phyloP scores from a whole-genome alignment of 2,329 filamentous ascomycete species.

The Oidium heveae region DNA sequence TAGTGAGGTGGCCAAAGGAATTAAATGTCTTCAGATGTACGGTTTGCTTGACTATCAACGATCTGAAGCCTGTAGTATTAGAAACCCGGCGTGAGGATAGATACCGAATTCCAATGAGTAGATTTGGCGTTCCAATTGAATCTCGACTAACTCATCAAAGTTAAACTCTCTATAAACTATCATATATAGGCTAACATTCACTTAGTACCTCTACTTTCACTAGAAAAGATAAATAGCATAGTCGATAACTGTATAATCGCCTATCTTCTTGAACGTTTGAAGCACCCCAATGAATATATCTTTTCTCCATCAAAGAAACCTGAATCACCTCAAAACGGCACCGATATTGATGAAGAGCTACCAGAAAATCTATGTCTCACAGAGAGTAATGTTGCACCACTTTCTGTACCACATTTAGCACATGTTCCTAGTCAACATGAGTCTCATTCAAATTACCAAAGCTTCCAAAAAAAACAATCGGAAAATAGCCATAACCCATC shows the following conservation, averaged over 20 bases:
- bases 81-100: constrained; percentile 11
- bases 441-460: no score
- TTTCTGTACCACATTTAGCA: background rate
- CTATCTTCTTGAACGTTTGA: constrained; percentile 21
- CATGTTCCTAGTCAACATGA: constrained; percentile 4
- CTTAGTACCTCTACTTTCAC: constrained; percentile 24
- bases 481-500: constrained; percentile 6
- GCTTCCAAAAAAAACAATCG: background rate
- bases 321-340: no score
- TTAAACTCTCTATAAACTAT: no score
- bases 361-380: background rate
- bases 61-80: constrained; percentile 27
- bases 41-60: constrained; percentile 66
- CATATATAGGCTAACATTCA: constrained; percentile 1
- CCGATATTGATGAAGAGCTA: background rate
- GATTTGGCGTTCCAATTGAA: no score
- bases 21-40: constrained; percentile 57
- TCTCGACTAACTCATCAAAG: no score
- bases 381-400: background rate
- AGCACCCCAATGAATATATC: background rate
- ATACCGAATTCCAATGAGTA: constrained; percentile 4
- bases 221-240: constrained; percentile 32
- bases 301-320: background rate
- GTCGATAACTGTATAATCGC: constrained; percentile 26
- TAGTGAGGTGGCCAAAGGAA: constrained; percentile 53